phyloP scores from a whole-genome alignment of 2,329 filamentous ascomycete genomes.

The Aspergillus sp. region DNA sequence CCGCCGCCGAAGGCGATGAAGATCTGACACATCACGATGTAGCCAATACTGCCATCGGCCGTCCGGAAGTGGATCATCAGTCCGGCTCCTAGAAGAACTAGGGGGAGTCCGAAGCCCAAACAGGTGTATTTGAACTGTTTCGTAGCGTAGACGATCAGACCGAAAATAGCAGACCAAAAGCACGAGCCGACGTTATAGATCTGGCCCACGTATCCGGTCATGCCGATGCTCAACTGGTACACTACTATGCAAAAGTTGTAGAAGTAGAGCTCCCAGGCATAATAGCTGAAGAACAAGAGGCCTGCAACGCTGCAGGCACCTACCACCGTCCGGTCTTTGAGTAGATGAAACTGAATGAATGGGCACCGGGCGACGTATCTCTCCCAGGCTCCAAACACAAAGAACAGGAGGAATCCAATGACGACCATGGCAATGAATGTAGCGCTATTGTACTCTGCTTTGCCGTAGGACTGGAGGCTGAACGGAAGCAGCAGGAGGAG shows the following conservation, averaged over 20 bases:
- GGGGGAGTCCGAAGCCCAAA: slow-evolving; percentile 51
- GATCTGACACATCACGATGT: slow-evolving; percentile 55
- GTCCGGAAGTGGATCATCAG: slow-evolving; percentile 58
- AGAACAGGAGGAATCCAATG: slow-evolving; percentile 1
- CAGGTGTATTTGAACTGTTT: slow-evolving; percentile 54
- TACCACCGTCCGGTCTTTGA: slow-evolving; percentile 50
- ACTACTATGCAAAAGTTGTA: slow-evolving; percentile 56
- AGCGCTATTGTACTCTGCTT: slow-evolving; percentile 2
- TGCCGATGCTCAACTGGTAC: slow-evolving; percentile 42
- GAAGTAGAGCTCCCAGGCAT: slow-evolving; percentile 55
- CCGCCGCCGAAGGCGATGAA: slow-evolving; percentile 55
- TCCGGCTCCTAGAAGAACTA: slow-evolving; percentile 52
- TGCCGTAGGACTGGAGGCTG: slow-evolving; percentile 1
- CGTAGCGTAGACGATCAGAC: slow-evolving; percentile 48
- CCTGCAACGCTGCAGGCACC: slow-evolving; percentile 53
- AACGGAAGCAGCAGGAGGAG: slow-evolving; percentile 4
- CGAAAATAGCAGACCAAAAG: slow-evolving; percentile 52
- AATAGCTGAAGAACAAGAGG: slow-evolving; percentile 50
- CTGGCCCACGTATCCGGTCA: slow-evolving; percentile 48
- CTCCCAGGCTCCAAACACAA: slow-evolving; percentile 55
- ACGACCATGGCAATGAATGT: slow-evolving; percentile 5
- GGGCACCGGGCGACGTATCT: slow-evolving; percentile 50
- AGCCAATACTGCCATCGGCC: slow-evolving; percentile 47
- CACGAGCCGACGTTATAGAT: slow-evolving; percentile 57
- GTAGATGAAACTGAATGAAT: slow-evolving; percentile 55